Percentiles rank a stretch among this genome's conserved stretches.
phyloP scores from a whole-genome alignment of 2,329 filamentous ascomycete genomes.

The Colletotrichum chrysophilum region DNA sequence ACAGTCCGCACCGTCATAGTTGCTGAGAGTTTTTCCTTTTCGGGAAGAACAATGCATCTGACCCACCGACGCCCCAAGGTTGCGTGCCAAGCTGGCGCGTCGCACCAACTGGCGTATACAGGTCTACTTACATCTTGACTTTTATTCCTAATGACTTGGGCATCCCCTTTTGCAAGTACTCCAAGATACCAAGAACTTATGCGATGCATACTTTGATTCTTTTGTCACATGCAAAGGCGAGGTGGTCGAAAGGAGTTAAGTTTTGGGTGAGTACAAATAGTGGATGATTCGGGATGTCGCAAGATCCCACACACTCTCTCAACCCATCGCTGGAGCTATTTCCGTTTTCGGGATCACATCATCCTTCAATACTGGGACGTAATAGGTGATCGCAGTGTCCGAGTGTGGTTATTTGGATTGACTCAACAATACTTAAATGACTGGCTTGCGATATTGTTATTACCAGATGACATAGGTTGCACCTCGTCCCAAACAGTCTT shows the following conservation, averaged over 20 bases:
- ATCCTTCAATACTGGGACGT: neutral
- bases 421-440: neutral
- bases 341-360: neutral
- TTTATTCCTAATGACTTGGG: neutral
- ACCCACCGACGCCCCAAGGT: neutral
- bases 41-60: neutral
- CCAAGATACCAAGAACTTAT: neutral
- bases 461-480: neutral
- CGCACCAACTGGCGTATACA: neutral
- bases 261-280: neutral
- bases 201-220: neutral
- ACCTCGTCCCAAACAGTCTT: neutral
- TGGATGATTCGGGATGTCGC: neutral
- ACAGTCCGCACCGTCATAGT: neutral
- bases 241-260: neutral
- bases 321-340: neutral
- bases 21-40: neutral
- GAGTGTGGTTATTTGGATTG: neutral
- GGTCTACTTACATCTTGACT: neutral
- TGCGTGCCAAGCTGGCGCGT: neutral
- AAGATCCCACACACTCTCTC: neutral
- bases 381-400: neutral
- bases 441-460: neutral
- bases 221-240: neutral
- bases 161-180: neutral